phyloP scores from a whole-genome alignment of 768 basidiomycete species.

The Phylloporus scabripes region DNA sequence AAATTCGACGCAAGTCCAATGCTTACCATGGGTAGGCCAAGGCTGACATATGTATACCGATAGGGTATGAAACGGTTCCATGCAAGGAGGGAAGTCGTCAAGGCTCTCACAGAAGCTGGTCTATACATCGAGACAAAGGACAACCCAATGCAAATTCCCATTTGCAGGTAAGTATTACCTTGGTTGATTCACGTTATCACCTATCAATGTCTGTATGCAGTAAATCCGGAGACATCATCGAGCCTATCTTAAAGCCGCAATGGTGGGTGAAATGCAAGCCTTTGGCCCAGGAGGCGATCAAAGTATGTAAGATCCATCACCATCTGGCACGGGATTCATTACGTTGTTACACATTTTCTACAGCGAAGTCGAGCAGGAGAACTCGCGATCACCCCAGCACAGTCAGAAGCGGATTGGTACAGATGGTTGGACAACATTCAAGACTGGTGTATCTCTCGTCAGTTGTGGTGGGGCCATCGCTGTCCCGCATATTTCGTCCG shows the following conservation, averaged over 20 bases:
- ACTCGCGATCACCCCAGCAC: constrained; percentile 73
- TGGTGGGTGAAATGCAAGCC: constrained; percentile 98
- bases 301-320: constrained; percentile 40
- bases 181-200: not conserved
- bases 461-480: constrained; percentile 99
- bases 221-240: constrained; percentile 96
- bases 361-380: constrained; percentile 90
- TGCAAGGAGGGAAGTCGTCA: constrained; percentile 75
- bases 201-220: constrained; percentile 34
- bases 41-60: not conserved
- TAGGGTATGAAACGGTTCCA: constrained; percentile 99
- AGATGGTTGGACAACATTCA: constrained; percentile 93
- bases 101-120: constrained; percentile 77
- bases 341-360: not conserved
- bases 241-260: constrained; percentile 92
- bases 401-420: constrained; percentile 92
- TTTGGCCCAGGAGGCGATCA: constrained; percentile 83
- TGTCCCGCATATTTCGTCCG: constrained; percentile 91
- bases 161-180: constrained; percentile 60
- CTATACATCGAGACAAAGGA: constrained; percentile 89
- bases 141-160: constrained; percentile 95
- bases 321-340: not conserved
- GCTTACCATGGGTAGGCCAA: not conserved
- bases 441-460: constrained; percentile 99
- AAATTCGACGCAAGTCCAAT: constrained; percentile 53